Evolutionary conservation across 169 alveolate species (phyloP).

Genomic region (Eimeria falciformis): DNA sequence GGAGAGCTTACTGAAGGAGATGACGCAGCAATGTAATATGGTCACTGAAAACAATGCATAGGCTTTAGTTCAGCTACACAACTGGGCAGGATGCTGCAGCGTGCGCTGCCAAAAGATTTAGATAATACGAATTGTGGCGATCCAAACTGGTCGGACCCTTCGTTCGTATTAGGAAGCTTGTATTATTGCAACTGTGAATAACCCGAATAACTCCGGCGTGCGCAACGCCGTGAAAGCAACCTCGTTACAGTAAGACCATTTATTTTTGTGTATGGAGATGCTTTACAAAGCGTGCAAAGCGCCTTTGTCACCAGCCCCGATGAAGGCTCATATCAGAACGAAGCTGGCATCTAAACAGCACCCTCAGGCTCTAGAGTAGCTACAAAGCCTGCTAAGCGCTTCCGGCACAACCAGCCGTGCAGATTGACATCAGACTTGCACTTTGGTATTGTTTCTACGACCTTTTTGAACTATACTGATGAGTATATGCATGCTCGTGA

Average conservation of each 20-base stretch:
- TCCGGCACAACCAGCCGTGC: too few species aligned
- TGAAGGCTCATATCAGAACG: too few species aligned
- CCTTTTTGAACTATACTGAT: too few species aligned
- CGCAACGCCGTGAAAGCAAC: not conserved
- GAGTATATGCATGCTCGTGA: too few species aligned
- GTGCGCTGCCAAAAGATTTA: conserved; percentile 57
- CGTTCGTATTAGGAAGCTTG: not conserved
- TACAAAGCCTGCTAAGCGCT: too few species aligned
- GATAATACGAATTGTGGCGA: conserved; percentile 20
- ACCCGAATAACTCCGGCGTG: not conserved
- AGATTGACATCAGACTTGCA: too few species aligned
- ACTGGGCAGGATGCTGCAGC: conserved; percentile 42
- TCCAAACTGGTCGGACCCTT: conserved; percentile 16
- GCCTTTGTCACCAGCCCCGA: not conserved
- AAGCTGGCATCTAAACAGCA: too few species aligned
- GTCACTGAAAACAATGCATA: not conserved
- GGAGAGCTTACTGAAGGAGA: conserved; percentile 70
- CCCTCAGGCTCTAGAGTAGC: too few species aligned
- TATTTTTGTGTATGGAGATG: conserved; percentile 34
- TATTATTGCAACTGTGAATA: not conserved
- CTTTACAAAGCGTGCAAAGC: conserved; percentile 15
- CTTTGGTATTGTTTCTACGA: too few species aligned
- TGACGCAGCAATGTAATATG: conserved; percentile 28
- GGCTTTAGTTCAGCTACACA: conserved; percentile 42
- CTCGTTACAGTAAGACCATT: conserved; percentile 9